These are phyloP conservation scores for Nematocida ironsii DNA, from an alignment of 371 early-diverging fungal genomes.

Conservation along the genomic window DNA sequence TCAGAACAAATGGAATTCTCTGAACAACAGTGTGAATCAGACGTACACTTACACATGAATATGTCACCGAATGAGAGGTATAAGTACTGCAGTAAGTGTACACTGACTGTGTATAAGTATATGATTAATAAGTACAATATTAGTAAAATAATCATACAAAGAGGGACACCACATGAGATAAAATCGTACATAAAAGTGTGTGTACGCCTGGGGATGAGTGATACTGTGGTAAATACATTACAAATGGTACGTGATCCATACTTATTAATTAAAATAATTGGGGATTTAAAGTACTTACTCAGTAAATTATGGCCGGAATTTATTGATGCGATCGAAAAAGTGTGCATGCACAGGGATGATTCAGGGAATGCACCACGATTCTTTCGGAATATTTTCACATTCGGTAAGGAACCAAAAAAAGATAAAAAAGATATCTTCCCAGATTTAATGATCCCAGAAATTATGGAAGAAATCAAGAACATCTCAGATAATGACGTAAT, in stretches of 20 bases:
- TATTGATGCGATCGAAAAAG: background rate
- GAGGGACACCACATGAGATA: background rate
- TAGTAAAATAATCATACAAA: background rate
- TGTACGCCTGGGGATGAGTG: background rate
- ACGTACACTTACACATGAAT: background rate
- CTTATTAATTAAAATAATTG: constrained; percentile 10
- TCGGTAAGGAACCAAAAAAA: constrained; percentile 52
- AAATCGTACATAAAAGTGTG: constrained; percentile 25
- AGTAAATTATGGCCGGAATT: constrained; percentile 11
- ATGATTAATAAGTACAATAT: constrained; percentile 17
- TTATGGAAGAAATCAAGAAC: constrained; percentile 23
- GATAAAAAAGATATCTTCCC: constrained; percentile 38
- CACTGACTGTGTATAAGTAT: constrained; percentile 21
- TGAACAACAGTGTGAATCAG: constrained; percentile 16
- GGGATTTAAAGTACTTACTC: background rate
- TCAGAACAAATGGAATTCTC: constrained; percentile 12
- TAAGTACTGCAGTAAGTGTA: constrained; percentile 41
- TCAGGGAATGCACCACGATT: background rate
- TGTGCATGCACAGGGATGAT: background rate
- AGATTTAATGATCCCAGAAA: background rate
- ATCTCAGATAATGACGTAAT: background rate
- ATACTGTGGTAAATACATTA: background rate
- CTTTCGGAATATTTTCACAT: constrained; percentile 35
- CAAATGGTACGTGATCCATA: constrained; percentile 2
- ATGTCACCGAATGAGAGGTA: background rate